Evolutionary conservation across 2,329 filamentous ascomycete species (phyloP).

Genomic region (Mycosphaerella sp.): DNA sequence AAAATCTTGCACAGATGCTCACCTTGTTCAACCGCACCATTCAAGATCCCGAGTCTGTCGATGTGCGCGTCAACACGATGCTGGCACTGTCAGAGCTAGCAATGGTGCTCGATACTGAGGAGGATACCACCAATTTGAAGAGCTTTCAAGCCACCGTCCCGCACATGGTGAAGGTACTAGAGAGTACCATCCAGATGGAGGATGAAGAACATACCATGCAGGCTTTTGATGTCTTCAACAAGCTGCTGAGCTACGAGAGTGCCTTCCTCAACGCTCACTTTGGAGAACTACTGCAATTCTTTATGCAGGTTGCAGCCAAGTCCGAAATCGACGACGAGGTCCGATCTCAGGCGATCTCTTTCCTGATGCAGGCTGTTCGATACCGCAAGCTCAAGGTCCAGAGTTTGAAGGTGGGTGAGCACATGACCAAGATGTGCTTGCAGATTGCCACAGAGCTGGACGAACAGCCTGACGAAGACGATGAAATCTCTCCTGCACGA

Average conservation of each 20-base stretch:
- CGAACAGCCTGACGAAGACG: slow-evolving; percentile 64
- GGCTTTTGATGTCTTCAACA: slow-evolving; percentile 95
- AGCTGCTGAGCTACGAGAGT: slow-evolving; percentile 82
- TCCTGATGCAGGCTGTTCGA: slow-evolving; percentile 85
- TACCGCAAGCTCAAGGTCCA: slow-evolving; percentile 96
- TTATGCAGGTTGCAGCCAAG: slow-evolving; percentile 79
- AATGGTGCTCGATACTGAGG: slow-evolving; percentile 80
- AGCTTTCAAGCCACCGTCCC: slow-evolving; percentile 77
- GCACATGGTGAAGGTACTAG: slow-evolving; percentile 81
- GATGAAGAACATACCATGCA: slow-evolving; percentile 84
- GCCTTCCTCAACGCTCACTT: slow-evolving; percentile 78
- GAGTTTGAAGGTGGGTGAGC: slow-evolving; percentile 76
- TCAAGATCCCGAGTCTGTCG: slow-evolving; percentile 79
- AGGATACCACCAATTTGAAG: slow-evolving; percentile 67
- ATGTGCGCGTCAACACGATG: slow-evolving; percentile 92
- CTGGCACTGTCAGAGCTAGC: slow-evolving; percentile 82
- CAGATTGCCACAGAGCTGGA: slow-evolving; percentile 87
- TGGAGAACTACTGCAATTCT: slow-evolving; percentile 84
- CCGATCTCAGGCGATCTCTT: slow-evolving; percentile 81
- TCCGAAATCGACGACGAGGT: slow-evolving; percentile 75
- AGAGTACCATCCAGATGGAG: slow-evolving; percentile 66
- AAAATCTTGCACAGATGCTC: slow-evolving; percentile 74
- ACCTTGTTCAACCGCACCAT: slow-evolving; percentile 80
- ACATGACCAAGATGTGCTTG: slow-evolving; percentile 80
- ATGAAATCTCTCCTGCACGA: slow-evolving; percentile 77